A percentile compares a stretch with the other conserved stretches of the same genome.
Evolutionary conservation across 495 filamentous ascomycete species (phyloP).

Genomic region (Aspergillus incahuasiensis): DNA sequence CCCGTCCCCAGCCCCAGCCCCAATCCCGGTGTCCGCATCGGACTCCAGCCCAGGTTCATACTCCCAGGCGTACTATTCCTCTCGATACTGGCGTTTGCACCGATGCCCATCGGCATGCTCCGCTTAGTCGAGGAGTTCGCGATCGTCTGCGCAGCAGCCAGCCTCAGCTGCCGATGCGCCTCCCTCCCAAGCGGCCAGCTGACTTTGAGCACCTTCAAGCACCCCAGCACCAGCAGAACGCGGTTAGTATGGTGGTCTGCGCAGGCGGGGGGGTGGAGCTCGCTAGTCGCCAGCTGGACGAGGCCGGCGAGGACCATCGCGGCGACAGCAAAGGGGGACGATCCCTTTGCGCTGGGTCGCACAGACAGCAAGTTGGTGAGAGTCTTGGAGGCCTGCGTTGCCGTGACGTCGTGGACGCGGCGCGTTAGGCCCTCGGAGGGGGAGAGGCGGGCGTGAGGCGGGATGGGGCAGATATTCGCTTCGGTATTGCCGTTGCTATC

Average conservation of each 20-base stretch:
- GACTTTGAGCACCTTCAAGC: slow-evolving; percentile 31
- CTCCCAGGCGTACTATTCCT: too few relatives aligned
- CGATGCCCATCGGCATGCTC: too few relatives aligned
- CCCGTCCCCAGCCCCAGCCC: too few relatives aligned
- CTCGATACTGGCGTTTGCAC: too few relatives aligned
- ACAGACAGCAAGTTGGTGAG: slow-evolving; percentile 37
- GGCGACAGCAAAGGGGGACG: slow-evolving; percentile 35
- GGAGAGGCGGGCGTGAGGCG: slow-evolving; percentile 18
- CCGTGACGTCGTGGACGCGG: slow-evolving; percentile 39
- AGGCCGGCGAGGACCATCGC: slow-evolving; percentile 34
- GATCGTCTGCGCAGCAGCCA: slow-evolving; percentile 25
- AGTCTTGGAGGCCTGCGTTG: slow-evolving; percentile 37
- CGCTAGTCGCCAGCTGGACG: slow-evolving; percentile 35
- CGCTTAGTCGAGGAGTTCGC: neutral
- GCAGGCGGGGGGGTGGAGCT: slow-evolving; percentile 34
- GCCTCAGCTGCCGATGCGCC: slow-evolving; percentile 26
- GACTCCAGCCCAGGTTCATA: too few relatives aligned
- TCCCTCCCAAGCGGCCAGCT: slow-evolving; percentile 32
- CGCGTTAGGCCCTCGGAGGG: slow-evolving; percentile 37
- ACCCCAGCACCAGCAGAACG: slow-evolving; percentile 37
- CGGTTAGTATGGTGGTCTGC: slow-evolving; percentile 41
- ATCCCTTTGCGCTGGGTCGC: slow-evolving; percentile 28
- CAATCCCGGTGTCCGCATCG: too few relatives aligned
- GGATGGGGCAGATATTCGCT: neutral
- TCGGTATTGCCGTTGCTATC: slow-evolving; percentile 13